Base-by-base conservation (phyloP, 2,329 filamentous ascomycete genomes). In the Cercospora berteroae region DNA sequence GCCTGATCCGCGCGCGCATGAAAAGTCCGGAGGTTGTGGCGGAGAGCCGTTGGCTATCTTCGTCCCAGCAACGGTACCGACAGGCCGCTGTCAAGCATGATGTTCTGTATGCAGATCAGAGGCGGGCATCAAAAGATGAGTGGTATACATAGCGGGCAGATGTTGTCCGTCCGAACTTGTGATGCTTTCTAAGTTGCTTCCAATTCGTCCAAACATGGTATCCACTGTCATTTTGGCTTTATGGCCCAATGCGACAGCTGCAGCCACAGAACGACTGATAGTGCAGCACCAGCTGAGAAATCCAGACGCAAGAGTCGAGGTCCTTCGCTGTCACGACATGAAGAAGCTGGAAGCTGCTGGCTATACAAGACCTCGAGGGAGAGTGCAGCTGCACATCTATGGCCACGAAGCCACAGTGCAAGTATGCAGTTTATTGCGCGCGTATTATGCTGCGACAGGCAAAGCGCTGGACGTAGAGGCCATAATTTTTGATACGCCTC, bases 401-500 rank as follows among this genome's bases (percentile, higher is more conserved):
- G 66, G 62, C 39, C 20, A 60, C 10, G 29, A 64, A 13, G 66
- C 66, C 16, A 48, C 44, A 48, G 44, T 31, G n/a, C 56, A 44
- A 50, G 62, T 64, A 20, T 67, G 66, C 27, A 36, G 29, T 2
- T 36, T 67, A 4, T 62, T 67, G 29, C 66, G 66, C 6, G n/a
- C 57, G 23, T 48, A 62, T 33, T 61, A 48, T 27, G 31, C 66
- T 27, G 16, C 25, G 7, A 60, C 29, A 12, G 66, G 66, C 27
- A 42, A n/a, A 18, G 56, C 55, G 6, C 58, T 67, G 36, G 63
- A 67, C 56, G 62, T 67, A 7, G 18, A 57, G 36, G 10, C 58
- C 16, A 25, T 67, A 6, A 42, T 67, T n/a, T 67, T 64, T 58
- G 66, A 67, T 25, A n/a, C 60, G 33, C 65, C 65, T 8, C 13